phyloP scores from a whole-genome alignment of 257 asterid species.

The Coffea canephora region DNA sequence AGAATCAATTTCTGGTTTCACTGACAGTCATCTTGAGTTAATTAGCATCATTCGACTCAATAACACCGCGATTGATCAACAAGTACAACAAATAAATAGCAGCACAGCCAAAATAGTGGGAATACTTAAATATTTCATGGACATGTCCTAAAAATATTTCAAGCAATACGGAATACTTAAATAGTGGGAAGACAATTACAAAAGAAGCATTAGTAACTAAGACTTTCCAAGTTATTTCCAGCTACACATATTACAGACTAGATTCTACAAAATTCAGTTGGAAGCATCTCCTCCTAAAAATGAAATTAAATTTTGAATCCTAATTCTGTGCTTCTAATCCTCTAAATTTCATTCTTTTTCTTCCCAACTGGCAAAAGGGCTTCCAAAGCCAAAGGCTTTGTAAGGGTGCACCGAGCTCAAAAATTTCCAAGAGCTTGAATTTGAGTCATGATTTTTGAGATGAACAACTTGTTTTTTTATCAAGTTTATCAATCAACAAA shows the following conservation, averaged over 20 bases:
- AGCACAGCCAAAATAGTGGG: background rate
- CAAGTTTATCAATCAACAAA: background rate
- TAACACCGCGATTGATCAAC: background rate
- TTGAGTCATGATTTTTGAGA: background rate
- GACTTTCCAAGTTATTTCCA: background rate
- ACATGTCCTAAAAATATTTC: background rate
- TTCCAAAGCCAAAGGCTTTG: background rate
- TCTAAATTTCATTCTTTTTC: background rate
- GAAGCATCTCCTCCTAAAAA: background rate
- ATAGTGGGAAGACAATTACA: too few relatives aligned
- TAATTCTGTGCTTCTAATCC: background rate
- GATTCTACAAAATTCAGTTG: background rate
- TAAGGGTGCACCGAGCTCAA: background rate
- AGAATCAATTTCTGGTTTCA: too few relatives aligned
- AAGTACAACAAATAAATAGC: background rate
- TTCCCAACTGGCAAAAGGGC: background rate
- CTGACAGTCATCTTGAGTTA: background rate
- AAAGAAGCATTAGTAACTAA: background rate
- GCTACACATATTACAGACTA: background rate
- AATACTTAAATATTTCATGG: background rate
- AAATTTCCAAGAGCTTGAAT: background rate
- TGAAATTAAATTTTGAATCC: background rate
- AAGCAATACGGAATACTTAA: background rate
- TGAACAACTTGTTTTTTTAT: background rate
- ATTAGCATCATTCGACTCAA: background rate